Evolutionary conservation across 2,329 filamentous ascomycete genomes (phyloP).

Genomic region (Periconia sp.): DNA sequence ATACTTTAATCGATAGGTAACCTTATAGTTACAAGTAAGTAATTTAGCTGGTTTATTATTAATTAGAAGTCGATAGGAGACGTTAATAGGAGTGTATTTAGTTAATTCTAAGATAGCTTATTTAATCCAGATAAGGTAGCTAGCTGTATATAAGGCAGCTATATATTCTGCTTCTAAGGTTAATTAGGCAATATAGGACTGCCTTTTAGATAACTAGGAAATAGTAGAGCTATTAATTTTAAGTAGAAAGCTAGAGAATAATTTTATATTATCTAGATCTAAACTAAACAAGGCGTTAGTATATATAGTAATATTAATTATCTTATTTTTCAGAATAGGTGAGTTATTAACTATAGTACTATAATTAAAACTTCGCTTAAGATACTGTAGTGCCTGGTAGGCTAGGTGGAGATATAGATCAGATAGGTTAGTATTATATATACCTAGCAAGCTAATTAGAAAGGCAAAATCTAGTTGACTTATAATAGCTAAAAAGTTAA

Average conservation of each 20-base stretch:
- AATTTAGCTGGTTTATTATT: too few relatives aligned
- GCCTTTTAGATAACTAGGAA: constrained; percentile 22
- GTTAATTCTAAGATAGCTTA: constrained; percentile 7
- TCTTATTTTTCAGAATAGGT: not conserved
- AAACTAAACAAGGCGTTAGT: constrained; percentile 9
- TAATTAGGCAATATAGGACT: constrained; percentile 18
- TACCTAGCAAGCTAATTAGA: constrained; percentile 7
- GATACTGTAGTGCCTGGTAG: constrained; percentile 1
- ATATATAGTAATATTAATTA: constrained; percentile 7
- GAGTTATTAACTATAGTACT: not conserved
- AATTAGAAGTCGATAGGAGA: too few relatives aligned
- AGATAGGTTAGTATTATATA: constrained; percentile 9
- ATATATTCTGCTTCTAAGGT: constrained; percentile 27
- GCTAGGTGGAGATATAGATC: constrained; percentile 1
- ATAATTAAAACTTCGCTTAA: not conserved
- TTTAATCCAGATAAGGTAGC: constrained; percentile 8
- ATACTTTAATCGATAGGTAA: too few relatives aligned
- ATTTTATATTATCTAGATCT: constrained; percentile 13
- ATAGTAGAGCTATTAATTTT: constrained; percentile 20
- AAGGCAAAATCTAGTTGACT: constrained; percentile 3
- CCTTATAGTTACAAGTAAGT: too few relatives aligned
- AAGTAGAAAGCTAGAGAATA: constrained; percentile 24
- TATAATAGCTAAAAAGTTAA: constrained; percentile 13
- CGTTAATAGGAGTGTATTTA: too few relatives aligned
- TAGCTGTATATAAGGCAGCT: constrained; percentile 8